Conservation (phyloP, 495 filamentous ascomycete species). For the Filosporella fistucella region DNA sequence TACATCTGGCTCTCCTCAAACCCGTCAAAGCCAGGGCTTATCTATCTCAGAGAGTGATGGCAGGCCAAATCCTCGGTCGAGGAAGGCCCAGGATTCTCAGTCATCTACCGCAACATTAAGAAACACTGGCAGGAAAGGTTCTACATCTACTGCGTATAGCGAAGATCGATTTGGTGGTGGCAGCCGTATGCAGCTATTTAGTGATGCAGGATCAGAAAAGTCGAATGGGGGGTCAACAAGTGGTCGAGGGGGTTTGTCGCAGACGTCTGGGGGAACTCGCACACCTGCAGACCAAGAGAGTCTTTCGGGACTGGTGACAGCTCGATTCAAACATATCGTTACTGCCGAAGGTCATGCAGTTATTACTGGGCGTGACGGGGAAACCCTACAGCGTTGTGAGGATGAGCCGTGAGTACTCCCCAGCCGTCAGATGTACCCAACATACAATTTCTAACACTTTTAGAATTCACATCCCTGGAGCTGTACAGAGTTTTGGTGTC, state of each 20-base stretch:
- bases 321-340: constrained; percentile 74
- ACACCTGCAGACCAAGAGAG: constrained; percentile 11
- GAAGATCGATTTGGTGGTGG: constrained; percentile 14
- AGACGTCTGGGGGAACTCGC: neutral
- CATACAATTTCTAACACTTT: neutral
- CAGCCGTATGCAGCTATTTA: constrained; percentile 24
- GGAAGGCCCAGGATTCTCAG: neutral
- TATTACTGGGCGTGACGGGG: constrained; percentile 71
- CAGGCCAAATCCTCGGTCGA: constrained; percentile 6
- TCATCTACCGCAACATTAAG: neutral
- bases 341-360: constrained; percentile 82
- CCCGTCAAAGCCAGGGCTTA: neutral
- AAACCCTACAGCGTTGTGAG: constrained; percentile 72
- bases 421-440: neutral
- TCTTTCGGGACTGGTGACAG: constrained; percentile 41
- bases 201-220: constrained; percentile 31
- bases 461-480: constrained; percentile 78
- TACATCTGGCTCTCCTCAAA: constrained; percentile 8
- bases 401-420: constrained; percentile 62
- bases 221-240: constrained; percentile 9
- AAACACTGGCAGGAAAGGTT: constrained; percentile 1
- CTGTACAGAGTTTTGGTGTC: constrained; percentile 81
- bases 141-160: neutral
- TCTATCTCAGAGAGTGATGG: constrained; percentile 8
- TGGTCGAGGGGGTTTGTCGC: neutral